phyloP scores from a whole-genome alignment of 2,329 filamentous ascomycete genomes.

The Coleophoma cylindrospora region DNA sequence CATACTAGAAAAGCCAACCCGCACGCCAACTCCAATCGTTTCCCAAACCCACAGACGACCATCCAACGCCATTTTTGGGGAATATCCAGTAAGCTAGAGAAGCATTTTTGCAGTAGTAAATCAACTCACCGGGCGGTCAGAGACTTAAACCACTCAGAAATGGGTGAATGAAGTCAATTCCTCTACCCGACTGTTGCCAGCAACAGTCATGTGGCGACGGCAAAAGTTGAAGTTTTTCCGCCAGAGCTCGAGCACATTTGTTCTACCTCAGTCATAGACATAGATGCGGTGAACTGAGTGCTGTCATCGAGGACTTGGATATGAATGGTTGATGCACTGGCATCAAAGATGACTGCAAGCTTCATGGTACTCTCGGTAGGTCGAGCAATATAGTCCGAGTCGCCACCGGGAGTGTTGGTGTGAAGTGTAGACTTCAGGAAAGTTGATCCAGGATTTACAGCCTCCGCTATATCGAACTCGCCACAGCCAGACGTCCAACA shows the following conservation, averaged over 20 bases:
- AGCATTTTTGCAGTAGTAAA: no score
- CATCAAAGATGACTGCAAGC: constrained; percentile 57
- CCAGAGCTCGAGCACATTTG: background rate
- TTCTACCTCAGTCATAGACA: background rate
- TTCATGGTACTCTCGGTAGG: constrained; percentile 56
- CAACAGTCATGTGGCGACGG: background rate
- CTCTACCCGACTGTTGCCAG: constrained; percentile 3
- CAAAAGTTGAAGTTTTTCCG: background rate
- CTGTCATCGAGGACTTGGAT: constrained; percentile 46
- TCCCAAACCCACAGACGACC: no score
- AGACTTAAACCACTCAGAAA: background rate
- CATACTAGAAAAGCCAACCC: no score
- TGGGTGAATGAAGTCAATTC: constrained; percentile 7
- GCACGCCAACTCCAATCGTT: no score
- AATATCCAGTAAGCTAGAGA: no score
- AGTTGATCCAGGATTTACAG: constrained; percentile 58
- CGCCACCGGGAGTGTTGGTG: constrained; percentile 55
- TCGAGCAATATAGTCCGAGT: constrained; percentile 67
- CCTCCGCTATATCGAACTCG: constrained; percentile 72
- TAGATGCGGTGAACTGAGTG: background rate
- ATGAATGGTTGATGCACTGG: constrained; percentile 42
- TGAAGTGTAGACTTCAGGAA: constrained; percentile 70
- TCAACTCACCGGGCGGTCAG: no score
- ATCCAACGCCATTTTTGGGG: no score
- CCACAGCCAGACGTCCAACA: constrained; percentile 58